phyloP scores from a whole-genome alignment of 805 yeast genomes.

The Groenewaldozyma tartarivorans region DNA sequence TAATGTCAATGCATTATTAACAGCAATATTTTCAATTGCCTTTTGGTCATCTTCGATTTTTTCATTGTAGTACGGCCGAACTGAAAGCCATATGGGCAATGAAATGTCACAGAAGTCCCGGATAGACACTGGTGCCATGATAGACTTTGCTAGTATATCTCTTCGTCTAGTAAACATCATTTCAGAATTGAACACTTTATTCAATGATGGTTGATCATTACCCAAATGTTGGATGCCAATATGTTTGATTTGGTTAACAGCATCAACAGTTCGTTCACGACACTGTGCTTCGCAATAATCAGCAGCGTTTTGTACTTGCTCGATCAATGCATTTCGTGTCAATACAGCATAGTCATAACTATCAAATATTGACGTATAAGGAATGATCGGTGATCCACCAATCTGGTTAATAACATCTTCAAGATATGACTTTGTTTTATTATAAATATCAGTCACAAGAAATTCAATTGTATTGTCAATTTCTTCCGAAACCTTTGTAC shows the following conservation, averaged over 20 bases:
- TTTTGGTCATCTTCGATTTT: constrained; percentile 1
- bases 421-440: constrained; percentile 47
- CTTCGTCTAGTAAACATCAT: constrained; percentile 74
- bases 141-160: constrained; percentile 50
- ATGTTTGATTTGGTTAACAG: constrained; percentile 52
- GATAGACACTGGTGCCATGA: constrained; percentile 51
- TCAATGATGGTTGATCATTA: constrained; percentile 37
- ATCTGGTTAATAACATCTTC: constrained; percentile 40
- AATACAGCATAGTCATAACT: constrained; percentile 59
- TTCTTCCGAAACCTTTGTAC: constrained; percentile 45
- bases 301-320: constrained; percentile 57
- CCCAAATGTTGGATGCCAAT: constrained; percentile 61
- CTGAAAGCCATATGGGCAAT: constrained; percentile 21
- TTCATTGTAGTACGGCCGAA: not conserved
- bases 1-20: constrained; percentile 20
- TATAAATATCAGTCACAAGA: constrained; percentile 48
- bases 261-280: constrained; percentile 44
- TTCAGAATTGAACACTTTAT: constrained; percentile 42
- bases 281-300: constrained; percentile 60
- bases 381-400: constrained; percentile 43
- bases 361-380: constrained; percentile 53
- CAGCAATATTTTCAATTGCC: constrained; percentile 9
- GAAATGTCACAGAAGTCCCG: constrained; percentile 78
- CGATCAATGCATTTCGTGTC: constrained; percentile 60
- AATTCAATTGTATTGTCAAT: constrained; percentile 57